A percentile compares a stretch with the other conserved stretches of the same genome.
Conservation (phyloP, 495 filamentous ascomycete species). For the Aspergillus cristatus region DNA sequence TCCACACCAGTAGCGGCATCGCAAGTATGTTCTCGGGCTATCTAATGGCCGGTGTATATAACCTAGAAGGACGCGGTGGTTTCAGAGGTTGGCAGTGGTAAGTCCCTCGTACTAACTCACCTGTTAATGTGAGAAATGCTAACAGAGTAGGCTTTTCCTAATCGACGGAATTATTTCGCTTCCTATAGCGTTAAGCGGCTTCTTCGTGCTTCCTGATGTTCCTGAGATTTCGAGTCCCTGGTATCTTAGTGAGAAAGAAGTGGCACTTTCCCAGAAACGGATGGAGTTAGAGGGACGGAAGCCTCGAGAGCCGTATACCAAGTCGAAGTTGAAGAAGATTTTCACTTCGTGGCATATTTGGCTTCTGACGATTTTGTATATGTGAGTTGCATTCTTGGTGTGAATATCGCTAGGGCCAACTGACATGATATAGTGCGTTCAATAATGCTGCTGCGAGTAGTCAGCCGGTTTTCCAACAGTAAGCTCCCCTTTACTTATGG, state of each 20-base stretch:
- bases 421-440: slow-evolving; percentile 18
- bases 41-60: slow-evolving; percentile 47
- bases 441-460: slow-evolving; percentile 26
- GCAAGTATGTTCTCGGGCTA: slow-evolving; percentile 50
- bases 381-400: slow-evolving; percentile 13
- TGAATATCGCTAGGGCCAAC: not conserved
- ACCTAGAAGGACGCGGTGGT: slow-evolving; percentile 37
- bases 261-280: slow-evolving; percentile 30
- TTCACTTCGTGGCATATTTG: slow-evolving; percentile 46
- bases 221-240: slow-evolving; percentile 50
- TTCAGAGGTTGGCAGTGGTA: slow-evolving; percentile 41
- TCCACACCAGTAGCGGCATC: slow-evolving; percentile 46
- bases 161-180: slow-evolving; percentile 40
- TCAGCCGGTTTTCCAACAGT: slow-evolving; percentile 33
- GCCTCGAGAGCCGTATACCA: slow-evolving; percentile 35
- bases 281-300: slow-evolving; percentile 41
- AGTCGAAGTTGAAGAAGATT: slow-evolving; percentile 41
- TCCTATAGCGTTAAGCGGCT: slow-evolving; percentile 43
- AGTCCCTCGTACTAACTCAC: not conserved
- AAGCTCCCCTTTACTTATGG: slow-evolving; percentile 1
- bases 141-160: slow-evolving; percentile 23
- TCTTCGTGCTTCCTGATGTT: slow-evolving; percentile 52
- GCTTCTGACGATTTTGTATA: slow-evolving; percentile 33
- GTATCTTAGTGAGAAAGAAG: slow-evolving; percentile 37
- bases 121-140: not conserved